phyloP scores from a whole-genome alignment of 805 yeast genomes.

The Metschnikowia shivogae region DNA sequence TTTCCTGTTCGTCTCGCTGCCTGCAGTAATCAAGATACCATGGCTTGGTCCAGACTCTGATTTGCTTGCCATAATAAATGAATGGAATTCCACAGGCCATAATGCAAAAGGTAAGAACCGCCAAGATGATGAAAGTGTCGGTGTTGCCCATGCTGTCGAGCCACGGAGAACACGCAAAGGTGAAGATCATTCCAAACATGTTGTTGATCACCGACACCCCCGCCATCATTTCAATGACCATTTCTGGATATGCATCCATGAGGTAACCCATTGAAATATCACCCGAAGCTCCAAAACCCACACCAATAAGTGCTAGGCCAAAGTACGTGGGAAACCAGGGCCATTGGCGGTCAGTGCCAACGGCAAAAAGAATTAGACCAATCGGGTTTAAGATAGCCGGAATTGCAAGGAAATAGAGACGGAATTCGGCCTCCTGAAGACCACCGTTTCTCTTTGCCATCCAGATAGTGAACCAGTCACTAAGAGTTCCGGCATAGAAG shows the following conservation, averaged over 20 bases:
- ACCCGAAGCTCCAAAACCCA: constrained; percentile 68
- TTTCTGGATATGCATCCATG: constrained; percentile 66
- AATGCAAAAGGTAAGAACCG: constrained; percentile 55
- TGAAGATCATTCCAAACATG: constrained; percentile 60
- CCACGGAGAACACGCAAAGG: constrained; percentile 62
- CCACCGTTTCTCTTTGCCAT: constrained; percentile 59
- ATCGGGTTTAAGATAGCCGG: constrained; percentile 57
- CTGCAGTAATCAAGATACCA: constrained; percentile 35
- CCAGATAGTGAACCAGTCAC: constrained; percentile 59
- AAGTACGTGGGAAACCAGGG: constrained; percentile 53
- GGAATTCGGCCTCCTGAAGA: constrained; percentile 60
- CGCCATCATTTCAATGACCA: constrained; percentile 68
- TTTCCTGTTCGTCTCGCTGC: constrained; percentile 11
- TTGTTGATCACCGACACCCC: constrained; percentile 65
- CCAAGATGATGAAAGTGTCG: constrained; percentile 57
- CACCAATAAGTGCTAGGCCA: constrained; percentile 62
- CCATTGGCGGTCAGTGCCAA: constrained; percentile 56
- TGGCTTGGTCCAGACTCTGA: constrained; percentile 55
- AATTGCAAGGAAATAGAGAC: constrained; percentile 53
- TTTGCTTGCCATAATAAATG: constrained; percentile 55
- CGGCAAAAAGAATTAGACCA: constrained; percentile 62
- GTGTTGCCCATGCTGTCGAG: constrained; percentile 52
- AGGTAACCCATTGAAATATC: constrained; percentile 65
- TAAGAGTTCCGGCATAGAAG: constrained; percentile 55
- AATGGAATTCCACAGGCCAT: constrained; percentile 56